A percentile compares a stretch with the other conserved stretches of the same genome.
Conservation (phyloP, 2,329 filamentous ascomycete genomes). For the Ambrosiella beaveri region DNA sequence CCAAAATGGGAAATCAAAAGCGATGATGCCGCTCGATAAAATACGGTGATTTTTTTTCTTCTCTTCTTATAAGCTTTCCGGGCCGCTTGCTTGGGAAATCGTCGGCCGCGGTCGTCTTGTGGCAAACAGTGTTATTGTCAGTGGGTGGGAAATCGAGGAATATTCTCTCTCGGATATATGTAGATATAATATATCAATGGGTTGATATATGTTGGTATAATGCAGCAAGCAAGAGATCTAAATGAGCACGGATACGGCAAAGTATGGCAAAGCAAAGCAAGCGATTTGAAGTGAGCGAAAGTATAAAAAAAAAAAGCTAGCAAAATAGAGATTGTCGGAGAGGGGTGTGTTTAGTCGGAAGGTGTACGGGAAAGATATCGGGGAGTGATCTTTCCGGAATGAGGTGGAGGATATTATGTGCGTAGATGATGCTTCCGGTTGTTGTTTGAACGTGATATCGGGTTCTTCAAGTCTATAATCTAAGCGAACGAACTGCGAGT, state of each 20-base stretch:
- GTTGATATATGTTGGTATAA: background rate
- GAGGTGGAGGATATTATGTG: too few relatives aligned
- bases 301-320: background rate
- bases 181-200: background rate
- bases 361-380: background rate
- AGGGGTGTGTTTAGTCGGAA: background rate
- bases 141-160: background rate
- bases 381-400: background rate
- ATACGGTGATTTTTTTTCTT: too few relatives aligned
- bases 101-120: too few relatives aligned
- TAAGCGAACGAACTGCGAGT: too few relatives aligned
- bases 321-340: background rate
- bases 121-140: background rate
- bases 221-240: background rate
- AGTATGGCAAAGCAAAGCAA: constrained; percentile 1
- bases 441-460: too few relatives aligned
- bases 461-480: too few relatives aligned
- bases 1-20: background rate
- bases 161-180: background rate
- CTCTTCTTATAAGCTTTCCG: too few relatives aligned
- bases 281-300: background rate
- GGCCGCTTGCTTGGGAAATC: too few relatives aligned
- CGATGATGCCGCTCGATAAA: background rate
- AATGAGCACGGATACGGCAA: constrained; percentile 1
- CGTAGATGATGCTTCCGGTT: too few relatives aligned